These are phyloP conservation scores for Calycina marina DNA, from an alignment of 2,329 filamentous ascomycete genomes.

Conservation along the genomic window DNA sequence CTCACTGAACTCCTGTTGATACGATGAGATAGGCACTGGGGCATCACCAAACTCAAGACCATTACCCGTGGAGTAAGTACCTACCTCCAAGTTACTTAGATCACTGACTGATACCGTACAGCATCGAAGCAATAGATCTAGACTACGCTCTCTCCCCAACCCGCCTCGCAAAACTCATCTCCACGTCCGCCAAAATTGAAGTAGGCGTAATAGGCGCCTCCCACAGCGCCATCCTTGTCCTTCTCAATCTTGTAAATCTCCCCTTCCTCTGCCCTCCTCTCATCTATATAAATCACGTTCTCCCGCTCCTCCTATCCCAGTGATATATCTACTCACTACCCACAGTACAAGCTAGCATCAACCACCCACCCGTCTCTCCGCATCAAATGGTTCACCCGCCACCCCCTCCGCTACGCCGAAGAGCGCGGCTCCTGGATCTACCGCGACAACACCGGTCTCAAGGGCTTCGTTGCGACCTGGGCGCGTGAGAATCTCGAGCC, in stretches of 20 bases:
- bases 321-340: too few species aligned
- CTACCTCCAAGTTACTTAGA: neutral
- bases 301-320: too few species aligned
- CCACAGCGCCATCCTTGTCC: slow-evolving; percentile 46
- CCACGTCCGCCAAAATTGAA: slow-evolving; percentile 24
- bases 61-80: slow-evolving; percentile 27
- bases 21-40: too few species aligned
- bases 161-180: slow-evolving; percentile 28
- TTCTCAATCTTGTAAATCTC: slow-evolving; percentile 48
- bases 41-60: slow-evolving; percentile 30
- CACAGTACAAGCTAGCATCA: slow-evolving; percentile 35
- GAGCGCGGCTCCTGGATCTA: slow-evolving; percentile 49
- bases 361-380: slow-evolving; percentile 36
- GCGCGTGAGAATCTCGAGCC: slow-evolving; percentile 43
- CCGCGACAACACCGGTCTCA: slow-evolving; percentile 50
- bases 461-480: slow-evolving; percentile 44
- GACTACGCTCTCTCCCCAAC: slow-evolving; percentile 41
- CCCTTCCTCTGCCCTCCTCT: too few species aligned
- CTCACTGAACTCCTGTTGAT: too few species aligned
- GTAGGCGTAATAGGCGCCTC: slow-evolving; percentile 46
- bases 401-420: slow-evolving; percentile 44
- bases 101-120: too few species aligned
- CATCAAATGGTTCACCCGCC: slow-evolving; percentile 48
- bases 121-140: slow-evolving; percentile 30
- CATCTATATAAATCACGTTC: too few species aligned